Evolutionary conservation across 768 basidiomycete species (phyloP), one percentile per base, ranked within the genome.

Genomic region (Nevesoporus exiguus): DNA sequence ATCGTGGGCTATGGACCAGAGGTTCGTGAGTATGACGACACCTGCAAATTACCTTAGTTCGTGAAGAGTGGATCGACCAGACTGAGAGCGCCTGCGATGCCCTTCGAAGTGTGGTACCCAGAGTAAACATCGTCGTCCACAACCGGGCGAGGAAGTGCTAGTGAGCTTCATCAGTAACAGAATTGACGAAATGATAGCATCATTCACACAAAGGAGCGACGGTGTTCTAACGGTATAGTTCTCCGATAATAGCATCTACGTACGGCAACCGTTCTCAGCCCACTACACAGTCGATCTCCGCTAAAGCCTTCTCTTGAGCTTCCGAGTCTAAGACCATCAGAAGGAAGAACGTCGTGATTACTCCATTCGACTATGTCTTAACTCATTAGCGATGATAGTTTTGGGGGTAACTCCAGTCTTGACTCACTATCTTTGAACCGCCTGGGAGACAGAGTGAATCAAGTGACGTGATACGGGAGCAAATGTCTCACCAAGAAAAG

Each of bases 221-320:
- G 13, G 60, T 54, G 3, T 7, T 25, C 41, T 43, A 56, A 14
- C 58, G 42, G 14, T 51, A 34, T 34, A 34, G 7, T 24, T 47
- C 46, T 24, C 31, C 5, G 15, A 47, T 21, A 24, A 47, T 47
- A 24, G 46, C 46, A 24, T 34, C 46, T n/a, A 47, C 11, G 31
- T 33, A 46, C 2, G 45, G 45, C 21, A 46, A 14, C 11, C 30
- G 11, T 46, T 15, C n/a, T n/a, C 31, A 10, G 5, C 13, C 45
- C 3, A 46, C 19, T 21, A 46, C 30, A 13, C 27, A 13, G 17
- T 60, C 46, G 14, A 61, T 60, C 8, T 61, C 50, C 10, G 54
- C 40, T 2, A 60, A 55, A 7, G 55, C 59, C 14, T 57, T 61
- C n/a, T 56, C 45, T 27, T 61, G 60, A 4, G 17, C 52, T 21